These are phyloP conservation scores for Nitzschia inconspicua DNA, from an alignment of 108 stramenopile genomes.

Conservation along the genomic window DNA sequence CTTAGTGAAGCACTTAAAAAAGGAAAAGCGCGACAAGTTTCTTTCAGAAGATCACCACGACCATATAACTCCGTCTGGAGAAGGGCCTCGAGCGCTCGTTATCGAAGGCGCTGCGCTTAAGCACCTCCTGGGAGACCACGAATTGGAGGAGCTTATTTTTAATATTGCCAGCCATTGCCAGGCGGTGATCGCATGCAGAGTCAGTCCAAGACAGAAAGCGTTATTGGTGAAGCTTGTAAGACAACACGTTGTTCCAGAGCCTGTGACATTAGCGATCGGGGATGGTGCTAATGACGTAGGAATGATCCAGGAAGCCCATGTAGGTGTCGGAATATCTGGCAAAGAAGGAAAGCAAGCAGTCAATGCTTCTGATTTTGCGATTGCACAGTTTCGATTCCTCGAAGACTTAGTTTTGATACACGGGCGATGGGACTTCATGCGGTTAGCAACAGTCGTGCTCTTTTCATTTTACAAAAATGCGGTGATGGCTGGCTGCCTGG, in stretches of 20 bases:
- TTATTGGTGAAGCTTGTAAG: slow-evolving; percentile 85
- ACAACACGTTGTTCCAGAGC: slow-evolving; percentile 77
- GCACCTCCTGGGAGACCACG: slow-evolving; percentile 69
- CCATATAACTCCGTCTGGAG: slow-evolving; percentile 17
- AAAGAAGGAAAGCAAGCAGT: slow-evolving; percentile 97
- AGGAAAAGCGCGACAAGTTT: slow-evolving; percentile 35
- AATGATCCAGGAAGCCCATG: slow-evolving; percentile 95
- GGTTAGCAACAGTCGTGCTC: slow-evolving; percentile 84
- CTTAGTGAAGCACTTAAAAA: slow-evolving; percentile 65
- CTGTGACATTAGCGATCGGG: slow-evolving; percentile 95
- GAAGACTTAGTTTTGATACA: slow-evolving; percentile 90
- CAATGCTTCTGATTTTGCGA: slow-evolving; percentile 92
- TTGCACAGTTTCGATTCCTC: slow-evolving; percentile 92
- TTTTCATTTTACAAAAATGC: slow-evolving; percentile 99
- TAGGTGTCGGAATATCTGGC: slow-evolving; percentile 95
- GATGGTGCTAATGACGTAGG: slow-evolving; percentile 98
- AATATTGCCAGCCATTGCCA: slow-evolving; percentile 73
- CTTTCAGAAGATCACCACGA: slow-evolving; percentile 9
- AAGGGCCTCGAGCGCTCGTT: slow-evolving; percentile 75
- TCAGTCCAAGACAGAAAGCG: slow-evolving; percentile 93
- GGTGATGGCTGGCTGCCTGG: slow-evolving; percentile 72
- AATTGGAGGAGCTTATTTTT: slow-evolving; percentile 83
- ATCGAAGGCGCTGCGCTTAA: slow-evolving; percentile 88
- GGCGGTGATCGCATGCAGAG: slow-evolving; percentile 95
- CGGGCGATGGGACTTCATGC: slow-evolving; percentile 94